These are phyloP conservation scores for Pseudogymnoascus sp. DNA, from an alignment of 2,329 filamentous ascomycete genomes.

Conservation along the genomic window DNA sequence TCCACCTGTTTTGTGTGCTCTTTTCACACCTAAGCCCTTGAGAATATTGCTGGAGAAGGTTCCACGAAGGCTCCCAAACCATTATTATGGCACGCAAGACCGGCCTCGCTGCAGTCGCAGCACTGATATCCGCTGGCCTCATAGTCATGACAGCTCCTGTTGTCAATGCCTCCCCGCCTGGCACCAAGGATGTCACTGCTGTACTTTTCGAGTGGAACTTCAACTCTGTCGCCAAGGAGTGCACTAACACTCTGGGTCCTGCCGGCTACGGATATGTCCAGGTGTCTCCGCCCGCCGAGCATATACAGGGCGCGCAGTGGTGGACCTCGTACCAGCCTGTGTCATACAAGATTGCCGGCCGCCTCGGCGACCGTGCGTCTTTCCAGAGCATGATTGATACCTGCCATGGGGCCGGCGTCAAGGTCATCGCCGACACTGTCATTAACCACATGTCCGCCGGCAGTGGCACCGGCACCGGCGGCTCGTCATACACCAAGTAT, in stretches of 20 bases:
- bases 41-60: not conserved
- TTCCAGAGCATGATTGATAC: not conserved
- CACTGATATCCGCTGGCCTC: not conserved
- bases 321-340: constrained; percentile 1
- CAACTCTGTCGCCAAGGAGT: constrained; percentile 3
- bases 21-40: not conserved
- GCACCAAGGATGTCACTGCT: not conserved
- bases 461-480: not conserved
- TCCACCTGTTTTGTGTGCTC: not conserved
- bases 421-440: not conserved
- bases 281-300: not conserved
- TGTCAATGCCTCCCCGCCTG: not conserved
- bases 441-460: constrained; percentile 1
- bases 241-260: not conserved
- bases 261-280: not conserved
- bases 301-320: not conserved
- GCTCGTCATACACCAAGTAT: not conserved
- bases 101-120: not conserved
- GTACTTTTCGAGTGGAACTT: constrained; percentile 3
- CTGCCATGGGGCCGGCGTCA: not conserved
- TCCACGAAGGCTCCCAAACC: not conserved
- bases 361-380: not conserved
- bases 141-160: not conserved
- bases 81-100: not conserved
- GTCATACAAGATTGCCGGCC: not conserved